Conservation (phyloP, 192 early-diverging fungal genomes). For the Dissophora globulifera region DNA sequence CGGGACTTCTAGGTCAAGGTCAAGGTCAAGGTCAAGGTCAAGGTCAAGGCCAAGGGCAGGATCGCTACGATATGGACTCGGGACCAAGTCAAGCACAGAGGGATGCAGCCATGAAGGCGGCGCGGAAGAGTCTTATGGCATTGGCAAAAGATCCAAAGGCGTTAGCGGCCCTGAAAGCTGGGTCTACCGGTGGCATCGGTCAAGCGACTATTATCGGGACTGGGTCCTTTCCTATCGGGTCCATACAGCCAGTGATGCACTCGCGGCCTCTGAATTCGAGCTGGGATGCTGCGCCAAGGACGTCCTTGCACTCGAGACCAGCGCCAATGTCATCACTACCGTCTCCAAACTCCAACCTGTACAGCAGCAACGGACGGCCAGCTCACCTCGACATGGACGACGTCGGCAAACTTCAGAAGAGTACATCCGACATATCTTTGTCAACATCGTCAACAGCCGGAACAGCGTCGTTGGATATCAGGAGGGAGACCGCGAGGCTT, state of each 20-base stretch:
- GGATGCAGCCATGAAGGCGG: constrained; percentile 44
- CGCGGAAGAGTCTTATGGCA: constrained; percentile 49
- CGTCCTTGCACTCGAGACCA: constrained; percentile 1
- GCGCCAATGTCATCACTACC: too few species aligned
- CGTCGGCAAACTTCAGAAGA: constrained; percentile 44
- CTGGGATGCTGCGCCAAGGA: constrained; percentile 8
- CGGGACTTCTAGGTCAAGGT: constrained; percentile 22
- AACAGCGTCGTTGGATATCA: constrained; percentile 13
- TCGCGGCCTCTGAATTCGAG: constrained; percentile 25
- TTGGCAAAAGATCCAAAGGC: constrained; percentile 52
- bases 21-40: constrained; percentile 26
- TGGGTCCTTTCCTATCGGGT: constrained; percentile 55
- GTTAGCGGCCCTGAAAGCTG: constrained; percentile 54
- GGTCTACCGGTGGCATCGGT: constrained; percentile 52
- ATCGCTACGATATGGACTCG: constrained; percentile 13
- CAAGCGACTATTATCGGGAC: constrained; percentile 57
- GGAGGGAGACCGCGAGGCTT: constrained; percentile 27
- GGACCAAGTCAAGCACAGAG: constrained; percentile 42
- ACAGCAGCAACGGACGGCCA: background rate
- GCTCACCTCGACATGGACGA: constrained; percentile 1
- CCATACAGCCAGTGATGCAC: constrained; percentile 45
- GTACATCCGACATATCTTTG: constrained; percentile 30
- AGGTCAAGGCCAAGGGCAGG: constrained; percentile 22
- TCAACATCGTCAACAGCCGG: constrained; percentile 20
- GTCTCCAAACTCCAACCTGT: too few species aligned